phyloP scores from a whole-genome alignment of 345 rosid genomes.

The Eucalyptus victrix region DNA sequence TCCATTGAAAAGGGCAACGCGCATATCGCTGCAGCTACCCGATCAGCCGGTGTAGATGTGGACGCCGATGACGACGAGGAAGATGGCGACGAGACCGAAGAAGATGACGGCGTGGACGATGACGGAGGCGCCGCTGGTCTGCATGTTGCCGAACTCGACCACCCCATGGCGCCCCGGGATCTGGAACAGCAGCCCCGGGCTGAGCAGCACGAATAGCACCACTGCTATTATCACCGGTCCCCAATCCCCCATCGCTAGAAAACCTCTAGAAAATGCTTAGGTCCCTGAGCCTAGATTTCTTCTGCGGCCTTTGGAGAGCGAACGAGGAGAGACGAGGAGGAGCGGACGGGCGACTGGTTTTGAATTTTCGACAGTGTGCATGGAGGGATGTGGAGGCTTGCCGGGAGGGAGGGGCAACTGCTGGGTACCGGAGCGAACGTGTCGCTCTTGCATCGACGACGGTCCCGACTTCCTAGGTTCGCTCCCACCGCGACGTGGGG shows the following conservation, averaged over 20 bases:
- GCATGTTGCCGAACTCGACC: constrained; percentile 30
- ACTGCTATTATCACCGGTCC: constrained; percentile 34
- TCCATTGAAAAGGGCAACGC: no score
- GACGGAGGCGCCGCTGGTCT: constrained; percentile 35
- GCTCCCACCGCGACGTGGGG: neutral
- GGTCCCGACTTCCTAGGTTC: neutral
- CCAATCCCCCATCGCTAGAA: constrained; percentile 32
- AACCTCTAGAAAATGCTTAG: neutral
- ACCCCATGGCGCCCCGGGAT: constrained; percentile 18
- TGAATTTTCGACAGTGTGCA: neutral
- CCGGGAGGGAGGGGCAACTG: neutral
- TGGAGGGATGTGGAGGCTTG: neutral
- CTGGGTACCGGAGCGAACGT: neutral
- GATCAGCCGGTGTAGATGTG: constrained; percentile 20
- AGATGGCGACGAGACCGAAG: constrained; percentile 19
- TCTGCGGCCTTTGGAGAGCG: neutral
- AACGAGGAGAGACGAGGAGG: neutral
- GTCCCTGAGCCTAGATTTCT: neutral
- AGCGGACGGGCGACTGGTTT: neutral
- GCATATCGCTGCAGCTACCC: neutral
- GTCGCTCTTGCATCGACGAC: neutral
- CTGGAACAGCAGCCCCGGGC: constrained; percentile 47
- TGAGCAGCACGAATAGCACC: constrained; percentile 31
- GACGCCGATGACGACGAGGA: constrained; percentile 23
- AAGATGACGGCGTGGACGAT: constrained; percentile 34